Conservation (phyloP, 371 early-diverging fungal species). For the Syncephalastrum sp. region DNA sequence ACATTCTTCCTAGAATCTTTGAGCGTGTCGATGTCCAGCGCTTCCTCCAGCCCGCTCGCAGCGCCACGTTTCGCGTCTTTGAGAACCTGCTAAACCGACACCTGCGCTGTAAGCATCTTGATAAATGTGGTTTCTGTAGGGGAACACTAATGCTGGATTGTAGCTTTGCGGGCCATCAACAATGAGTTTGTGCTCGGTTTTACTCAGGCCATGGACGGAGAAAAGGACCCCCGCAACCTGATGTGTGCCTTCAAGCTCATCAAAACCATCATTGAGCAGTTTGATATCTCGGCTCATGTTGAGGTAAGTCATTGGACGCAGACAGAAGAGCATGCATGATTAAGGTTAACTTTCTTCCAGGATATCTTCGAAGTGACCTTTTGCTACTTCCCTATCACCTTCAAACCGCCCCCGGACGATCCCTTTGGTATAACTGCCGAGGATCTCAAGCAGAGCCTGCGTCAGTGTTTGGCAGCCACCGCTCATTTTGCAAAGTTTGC, state of each 20-base stretch:
- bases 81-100: slow-evolving; percentile 41
- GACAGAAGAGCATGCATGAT: background rate
- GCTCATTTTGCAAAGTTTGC: slow-evolving; percentile 78
- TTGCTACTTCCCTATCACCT: slow-evolving; percentile 99
- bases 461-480: slow-evolving; percentile 69
- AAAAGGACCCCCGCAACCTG: slow-evolving; percentile 97
- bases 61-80: slow-evolving; percentile 42
- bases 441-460: slow-evolving; percentile 77
- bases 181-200: slow-evolving; percentile 83
- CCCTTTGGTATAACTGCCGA: slow-evolving; percentile 91
- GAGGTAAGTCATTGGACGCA: slow-evolving; percentile 49
- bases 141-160: background rate
- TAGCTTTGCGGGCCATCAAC: slow-evolving; percentile 44
- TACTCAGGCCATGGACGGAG: slow-evolving; percentile 90
- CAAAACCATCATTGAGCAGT: slow-evolving; percentile 59
- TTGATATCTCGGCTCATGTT: slow-evolving; percentile 74
- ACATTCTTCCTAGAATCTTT: slow-evolving; percentile 32
- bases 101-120: too few species aligned
- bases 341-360: slow-evolving; percentile 31
- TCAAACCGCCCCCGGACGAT: slow-evolving; percentile 92
- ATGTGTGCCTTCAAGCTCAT: slow-evolving; percentile 81
- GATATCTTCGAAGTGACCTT: slow-evolving; percentile 94
- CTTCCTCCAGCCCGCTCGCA: slow-evolving; percentile 58
- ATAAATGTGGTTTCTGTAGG: too few species aligned
- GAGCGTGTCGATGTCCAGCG: slow-evolving; percentile 62